Evolutionary conservation across 1,139 yeast genomes (phyloP).

Genomic region (Zygosaccharomyces sapae): DNA sequence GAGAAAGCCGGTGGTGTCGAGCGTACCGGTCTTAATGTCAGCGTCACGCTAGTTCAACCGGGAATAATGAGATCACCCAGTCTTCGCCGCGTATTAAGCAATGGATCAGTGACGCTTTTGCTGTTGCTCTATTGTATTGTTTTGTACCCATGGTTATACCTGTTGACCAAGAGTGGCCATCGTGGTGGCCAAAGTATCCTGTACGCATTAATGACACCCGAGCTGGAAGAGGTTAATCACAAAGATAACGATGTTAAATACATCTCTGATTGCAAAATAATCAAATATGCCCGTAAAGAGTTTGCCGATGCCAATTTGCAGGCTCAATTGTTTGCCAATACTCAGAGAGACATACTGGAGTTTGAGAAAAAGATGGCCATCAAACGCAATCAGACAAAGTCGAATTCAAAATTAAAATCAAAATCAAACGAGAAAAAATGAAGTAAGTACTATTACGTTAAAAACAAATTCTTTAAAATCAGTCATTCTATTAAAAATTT

Average conservation of each 20-base stretch:
- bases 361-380: conserved; percentile 71
- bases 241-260: conserved; percentile 59
- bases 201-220: conserved; percentile 69
- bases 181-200: conserved; percentile 79
- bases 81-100: conserved; percentile 69
- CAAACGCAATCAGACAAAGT: conserved; percentile 48
- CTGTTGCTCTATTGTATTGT: conserved; percentile 55
- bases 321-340: conserved; percentile 53
- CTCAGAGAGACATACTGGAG: conserved; percentile 51
- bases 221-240: conserved; percentile 42
- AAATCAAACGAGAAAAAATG: conserved; percentile 1
- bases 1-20: conserved; percentile 44
- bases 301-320: conserved; percentile 59
- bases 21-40: conserved; percentile 67
- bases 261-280: conserved; percentile 65
- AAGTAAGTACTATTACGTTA: conserved; percentile 2
- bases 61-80: conserved; percentile 88
- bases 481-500: too few relatives aligned
- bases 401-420: conserved; percentile 15
- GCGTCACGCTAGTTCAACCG: conserved; percentile 77
- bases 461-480: background rate
- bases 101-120: conserved; percentile 74
- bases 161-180: conserved; percentile 65
- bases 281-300: conserved; percentile 60
- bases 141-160: conserved; percentile 76